Evolutionary conservation across 1,284 basidiomycete species (phyloP).

Genomic region (Pascua guehoae): DNA sequence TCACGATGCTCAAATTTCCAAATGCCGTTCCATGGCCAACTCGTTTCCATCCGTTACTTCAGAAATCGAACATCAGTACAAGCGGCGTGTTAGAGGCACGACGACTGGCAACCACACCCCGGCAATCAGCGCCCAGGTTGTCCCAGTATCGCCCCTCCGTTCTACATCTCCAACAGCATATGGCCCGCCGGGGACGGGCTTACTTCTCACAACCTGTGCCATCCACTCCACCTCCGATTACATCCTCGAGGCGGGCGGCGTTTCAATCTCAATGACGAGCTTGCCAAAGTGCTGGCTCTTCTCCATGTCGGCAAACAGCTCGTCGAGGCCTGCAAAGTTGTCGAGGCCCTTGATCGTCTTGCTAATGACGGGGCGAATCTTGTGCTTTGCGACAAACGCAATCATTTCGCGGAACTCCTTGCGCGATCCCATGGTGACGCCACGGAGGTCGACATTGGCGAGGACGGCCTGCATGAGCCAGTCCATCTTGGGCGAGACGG

Average conservation of each 20-base stretch:
- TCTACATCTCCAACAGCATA: too few species aligned
- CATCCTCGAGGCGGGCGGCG: not conserved
- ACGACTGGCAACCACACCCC: too few species aligned
- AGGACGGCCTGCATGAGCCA: constrained; percentile 19
- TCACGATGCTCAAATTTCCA: too few species aligned
- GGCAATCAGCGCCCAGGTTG: too few species aligned
- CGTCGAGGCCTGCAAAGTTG: constrained; percentile 9
- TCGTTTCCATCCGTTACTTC: too few species aligned
- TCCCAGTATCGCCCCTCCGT: too few species aligned
- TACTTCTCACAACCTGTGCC: too few species aligned
- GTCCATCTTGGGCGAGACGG: constrained; percentile 19
- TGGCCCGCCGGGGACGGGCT: too few species aligned
- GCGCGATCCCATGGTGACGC: constrained; percentile 16
- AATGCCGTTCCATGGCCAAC: too few species aligned
- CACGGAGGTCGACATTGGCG: constrained; percentile 17
- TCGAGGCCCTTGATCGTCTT: constrained; percentile 7
- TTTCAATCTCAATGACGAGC: constrained; percentile 18
- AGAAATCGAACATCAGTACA: too few species aligned
- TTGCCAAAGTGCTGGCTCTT: constrained; percentile 18
- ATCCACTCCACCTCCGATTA: too few species aligned
- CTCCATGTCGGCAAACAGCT: constrained; percentile 14
- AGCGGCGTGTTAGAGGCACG: too few species aligned
- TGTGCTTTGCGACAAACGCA: constrained; percentile 12
- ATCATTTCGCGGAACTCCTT: constrained; percentile 19
- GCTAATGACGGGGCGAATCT: constrained; percentile 12